Conservation (phyloP, 1,139 yeast genomes). For the Taphrina flavorubra region DNA sequence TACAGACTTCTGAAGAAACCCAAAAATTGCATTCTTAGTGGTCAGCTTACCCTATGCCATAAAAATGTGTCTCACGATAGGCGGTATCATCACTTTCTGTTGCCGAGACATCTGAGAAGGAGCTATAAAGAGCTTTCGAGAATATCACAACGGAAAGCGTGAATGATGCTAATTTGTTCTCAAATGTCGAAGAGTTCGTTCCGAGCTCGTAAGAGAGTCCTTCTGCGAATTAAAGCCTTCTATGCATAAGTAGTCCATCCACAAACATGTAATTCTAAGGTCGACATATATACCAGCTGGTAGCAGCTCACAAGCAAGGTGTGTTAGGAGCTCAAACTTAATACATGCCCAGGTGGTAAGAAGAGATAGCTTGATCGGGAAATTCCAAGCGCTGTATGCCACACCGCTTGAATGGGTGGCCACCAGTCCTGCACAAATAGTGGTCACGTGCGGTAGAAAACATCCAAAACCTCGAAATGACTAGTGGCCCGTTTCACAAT, state of each 20-base stretch:
- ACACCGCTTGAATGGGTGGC: background rate
- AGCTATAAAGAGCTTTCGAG: too few relatives aligned
- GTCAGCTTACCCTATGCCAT: background rate
- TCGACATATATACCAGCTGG: too few relatives aligned
- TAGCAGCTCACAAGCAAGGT: too few relatives aligned
- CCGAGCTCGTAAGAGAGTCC: too few relatives aligned
- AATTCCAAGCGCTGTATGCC: background rate
- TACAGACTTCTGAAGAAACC: slow-evolving; percentile 80
- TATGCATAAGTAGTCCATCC: too few relatives aligned
- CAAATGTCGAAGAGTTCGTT: too few relatives aligned
- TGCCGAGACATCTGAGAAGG: slow-evolving; percentile 28
- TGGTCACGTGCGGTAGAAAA: slow-evolving; percentile 3
- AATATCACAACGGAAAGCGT: too few relatives aligned
- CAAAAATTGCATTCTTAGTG: slow-evolving; percentile 70
- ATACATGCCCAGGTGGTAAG: background rate
- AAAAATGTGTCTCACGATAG: slow-evolving; percentile 31
- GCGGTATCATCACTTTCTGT: slow-evolving; percentile 45
- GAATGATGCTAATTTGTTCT: too few relatives aligned
- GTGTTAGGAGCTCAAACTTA: background rate
- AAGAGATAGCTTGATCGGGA: background rate
- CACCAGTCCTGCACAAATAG: slow-evolving; percentile 8
- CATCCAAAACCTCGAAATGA: background rate
- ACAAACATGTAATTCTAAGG: too few relatives aligned
- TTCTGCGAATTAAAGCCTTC: too few relatives aligned
- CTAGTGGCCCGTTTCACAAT: background rate